Evolutionary conservation across 2,329 filamentous ascomycete species (phyloP), one percentile per base, ranked within the genome.

Genomic region (Penicillium sp.): DNA sequence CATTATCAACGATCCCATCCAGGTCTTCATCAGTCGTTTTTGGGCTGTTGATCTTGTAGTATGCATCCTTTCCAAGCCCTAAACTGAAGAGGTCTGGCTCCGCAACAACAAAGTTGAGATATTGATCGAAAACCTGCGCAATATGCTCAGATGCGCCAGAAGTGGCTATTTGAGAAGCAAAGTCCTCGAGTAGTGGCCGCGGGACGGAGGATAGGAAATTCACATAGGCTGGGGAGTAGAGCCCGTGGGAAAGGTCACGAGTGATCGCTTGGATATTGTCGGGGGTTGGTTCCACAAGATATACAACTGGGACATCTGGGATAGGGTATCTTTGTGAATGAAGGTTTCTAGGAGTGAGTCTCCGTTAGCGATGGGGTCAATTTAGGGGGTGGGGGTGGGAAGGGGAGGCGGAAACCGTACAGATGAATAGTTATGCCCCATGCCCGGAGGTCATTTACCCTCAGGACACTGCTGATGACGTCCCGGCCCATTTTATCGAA

Each of bases 381-480:
- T 17, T 35, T 38, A 48, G 56, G 45, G 49, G 49, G 33, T 10
- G 35, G 40, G 37, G 37, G 64, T 46, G 56, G 45, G 47, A 48
- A 27, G 12, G 42, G 50, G 37, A 35, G 65, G 65, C 71, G 65
- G 43, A 31, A 38, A 27, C 29, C 82, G 59, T 83, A 95, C 91
- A 96, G 86, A 77, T 97, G 91, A 82, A 96, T 94, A 40, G 92
- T 97, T 54, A 97, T 90, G n/a, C 95, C 94, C 86, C 94, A 92
- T 60, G 89, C 86, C 62, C 95, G 84, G 71, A 99, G 80, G 77
- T 99, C 94, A 71, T 92, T 96, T 62, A 99, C 94, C 58, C 93
- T 85, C 63, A 99, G 81, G 2, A 99, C 93, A 70, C 93, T 97
- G 79, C 92, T 97, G 70, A 99, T 97, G 58, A 99, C 90, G 84